A percentile compares a stretch with the other conserved stretches of the same genome.
These are phyloP conservation scores for Prunus kanzakura DNA, from an alignment of 306 rosid genomes.

Conservation along the genomic window DNA sequence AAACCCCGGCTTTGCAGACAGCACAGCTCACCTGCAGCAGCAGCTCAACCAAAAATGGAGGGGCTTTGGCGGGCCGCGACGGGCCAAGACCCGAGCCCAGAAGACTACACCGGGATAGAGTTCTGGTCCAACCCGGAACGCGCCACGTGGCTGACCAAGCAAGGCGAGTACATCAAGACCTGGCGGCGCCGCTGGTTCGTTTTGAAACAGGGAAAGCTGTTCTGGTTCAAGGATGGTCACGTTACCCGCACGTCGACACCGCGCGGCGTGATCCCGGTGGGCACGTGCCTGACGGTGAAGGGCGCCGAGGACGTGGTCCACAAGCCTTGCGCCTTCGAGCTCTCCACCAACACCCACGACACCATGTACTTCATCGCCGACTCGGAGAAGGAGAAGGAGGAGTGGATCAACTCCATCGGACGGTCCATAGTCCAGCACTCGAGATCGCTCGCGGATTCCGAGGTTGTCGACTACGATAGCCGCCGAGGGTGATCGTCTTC, in stretches of 20 bases:
- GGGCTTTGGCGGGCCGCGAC: conserved; percentile 70
- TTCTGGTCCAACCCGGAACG: conserved; percentile 71
- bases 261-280: conserved; percentile 63
- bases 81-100: conserved; percentile 67
- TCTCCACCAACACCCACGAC: conserved; percentile 42
- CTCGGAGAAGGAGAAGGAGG: conserved; percentile 60
- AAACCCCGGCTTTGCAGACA: background rate
- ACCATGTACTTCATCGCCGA: conserved; percentile 69
- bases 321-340: conserved; percentile 67
- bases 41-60: conserved; percentile 34
- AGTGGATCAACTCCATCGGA: conserved; percentile 58
- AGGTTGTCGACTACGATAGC: conserved; percentile 50
- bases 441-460: conserved; percentile 43
- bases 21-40: background rate
- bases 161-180: conserved; percentile 66
- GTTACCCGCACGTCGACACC: conserved; percentile 43
- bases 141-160: conserved; percentile 59
- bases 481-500: conserved; percentile 16
- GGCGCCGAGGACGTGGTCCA: conserved; percentile 70
- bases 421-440: conserved; percentile 54
- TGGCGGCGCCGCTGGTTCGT: conserved; percentile 86
- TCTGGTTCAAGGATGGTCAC: conserved; percentile 51
- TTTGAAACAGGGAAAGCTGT: conserved; percentile 57
- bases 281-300: conserved; percentile 59
- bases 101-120: conserved; percentile 55